A percentile compares a stretch with the other conserved stretches of the same genome.
Evolutionary conservation across 1,284 basidiomycete species (phyloP).

Genomic region (Trametes versicolor): DNA sequence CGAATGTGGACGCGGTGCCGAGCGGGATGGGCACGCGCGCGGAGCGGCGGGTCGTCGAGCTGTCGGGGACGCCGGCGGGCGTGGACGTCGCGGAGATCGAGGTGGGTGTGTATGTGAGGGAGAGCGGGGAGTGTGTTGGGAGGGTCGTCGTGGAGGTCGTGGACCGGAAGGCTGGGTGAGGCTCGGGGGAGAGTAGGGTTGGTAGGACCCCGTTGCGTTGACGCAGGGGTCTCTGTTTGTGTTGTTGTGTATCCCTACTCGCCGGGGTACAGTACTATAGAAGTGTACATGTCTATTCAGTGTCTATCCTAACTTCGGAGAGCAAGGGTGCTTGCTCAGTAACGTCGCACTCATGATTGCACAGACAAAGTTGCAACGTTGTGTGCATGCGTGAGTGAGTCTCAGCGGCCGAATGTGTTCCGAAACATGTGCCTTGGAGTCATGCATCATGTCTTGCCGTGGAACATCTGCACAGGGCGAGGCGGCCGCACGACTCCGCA

Average conservation of each 20-base stretch:
- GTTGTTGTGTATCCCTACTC: conserved; percentile 11
- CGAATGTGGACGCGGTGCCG: conserved; percentile 54
- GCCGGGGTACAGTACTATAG: conserved; percentile 1
- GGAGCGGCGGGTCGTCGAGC: conserved; percentile 56
- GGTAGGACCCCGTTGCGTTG: conserved; percentile 8
- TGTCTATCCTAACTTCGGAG: no score
- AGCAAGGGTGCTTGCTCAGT: no score
- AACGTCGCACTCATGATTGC: no score
- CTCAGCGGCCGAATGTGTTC: neutral
- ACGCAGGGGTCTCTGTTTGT: conserved; percentile 5
- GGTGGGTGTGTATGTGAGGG: conserved; percentile 64
- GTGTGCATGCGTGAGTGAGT: no score
- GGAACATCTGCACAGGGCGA: no score
- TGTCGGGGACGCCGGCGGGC: conserved; percentile 62
- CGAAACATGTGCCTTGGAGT: neutral
- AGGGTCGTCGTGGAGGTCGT: conserved; percentile 68
- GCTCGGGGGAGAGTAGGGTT: neutral
- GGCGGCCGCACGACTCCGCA: no score
- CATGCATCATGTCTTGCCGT: no score
- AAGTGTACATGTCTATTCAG: neutral
- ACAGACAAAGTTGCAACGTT: no score
- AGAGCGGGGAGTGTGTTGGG: conserved; percentile 61
- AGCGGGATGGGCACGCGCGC: conserved; percentile 45
- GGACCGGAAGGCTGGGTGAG: conserved; percentile 46
- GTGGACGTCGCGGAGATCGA: conserved; percentile 65